Conservation (phyloP, 164 flowering plant species). For the Litsea cubeba region DNA sequence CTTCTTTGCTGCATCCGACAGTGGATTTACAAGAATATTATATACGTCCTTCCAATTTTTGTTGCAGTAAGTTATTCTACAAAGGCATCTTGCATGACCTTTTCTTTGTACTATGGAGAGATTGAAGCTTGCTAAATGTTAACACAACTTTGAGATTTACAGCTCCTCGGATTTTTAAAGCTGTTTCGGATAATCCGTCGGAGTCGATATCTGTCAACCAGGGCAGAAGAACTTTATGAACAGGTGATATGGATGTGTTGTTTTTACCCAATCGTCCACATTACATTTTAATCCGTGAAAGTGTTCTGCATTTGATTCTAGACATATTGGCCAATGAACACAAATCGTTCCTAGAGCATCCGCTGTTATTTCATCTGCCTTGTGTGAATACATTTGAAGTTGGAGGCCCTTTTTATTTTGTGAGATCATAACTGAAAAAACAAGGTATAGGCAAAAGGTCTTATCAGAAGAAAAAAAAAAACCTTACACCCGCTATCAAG, state of each 20-base stretch:
- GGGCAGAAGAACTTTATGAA: slow-evolving; percentile 77
- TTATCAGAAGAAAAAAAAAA: too few relatives aligned
- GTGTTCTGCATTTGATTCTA: not conserved
- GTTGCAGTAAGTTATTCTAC: slow-evolving; percentile 47
- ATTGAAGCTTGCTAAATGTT: slow-evolving; percentile 7
- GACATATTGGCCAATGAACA: not conserved
- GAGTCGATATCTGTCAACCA: slow-evolving; percentile 35
- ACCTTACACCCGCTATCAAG: too few relatives aligned
- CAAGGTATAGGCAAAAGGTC: too few relatives aligned
- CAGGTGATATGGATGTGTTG: slow-evolving; percentile 42
- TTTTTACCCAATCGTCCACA: not conserved
- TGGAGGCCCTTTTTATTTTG: not conserved
- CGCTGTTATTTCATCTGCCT: not conserved
- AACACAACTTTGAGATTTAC: slow-evolving; percentile 32
- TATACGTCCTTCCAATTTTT: slow-evolving; percentile 39
- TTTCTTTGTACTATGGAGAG: slow-evolving; percentile 12
- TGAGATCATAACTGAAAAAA: not conserved
- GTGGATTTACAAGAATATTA: slow-evolving; percentile 53
- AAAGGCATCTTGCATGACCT: slow-evolving; percentile 13
- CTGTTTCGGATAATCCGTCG: slow-evolving; percentile 34
- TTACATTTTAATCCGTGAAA: not conserved
- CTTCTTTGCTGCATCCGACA: slow-evolving; percentile 53
- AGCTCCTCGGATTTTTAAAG: slow-evolving; percentile 47
- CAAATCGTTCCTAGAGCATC: not conserved
- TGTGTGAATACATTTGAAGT: not conserved